These are phyloP conservation scores for Poa annua DNA, from an alignment of 176 grass and related monocot genomes.

Conservation along the genomic window DNA sequence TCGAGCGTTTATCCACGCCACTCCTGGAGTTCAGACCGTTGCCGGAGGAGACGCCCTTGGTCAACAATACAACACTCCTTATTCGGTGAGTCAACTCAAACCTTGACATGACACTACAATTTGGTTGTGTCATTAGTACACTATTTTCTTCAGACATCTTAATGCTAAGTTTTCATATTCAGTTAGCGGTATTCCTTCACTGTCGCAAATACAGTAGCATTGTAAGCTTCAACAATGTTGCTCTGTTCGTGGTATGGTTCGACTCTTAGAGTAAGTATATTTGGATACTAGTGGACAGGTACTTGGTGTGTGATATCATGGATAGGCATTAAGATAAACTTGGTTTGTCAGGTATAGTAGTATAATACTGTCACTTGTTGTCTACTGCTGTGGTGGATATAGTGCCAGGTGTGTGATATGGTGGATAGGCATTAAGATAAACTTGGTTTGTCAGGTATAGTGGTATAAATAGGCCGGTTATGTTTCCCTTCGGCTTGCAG, in stretches of 20 bases:
- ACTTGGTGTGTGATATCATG: too few relatives aligned
- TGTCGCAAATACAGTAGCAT: too few relatives aligned
- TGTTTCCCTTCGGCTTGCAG: neutral
- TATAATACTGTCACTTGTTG: neutral
- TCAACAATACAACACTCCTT: slow-evolving; percentile 73
- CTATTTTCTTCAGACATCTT: neutral
- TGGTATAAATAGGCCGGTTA: neutral
- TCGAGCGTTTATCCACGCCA: slow-evolving; percentile 73
- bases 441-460: neutral
- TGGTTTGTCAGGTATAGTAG: neutral
- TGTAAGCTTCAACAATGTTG: too few relatives aligned
- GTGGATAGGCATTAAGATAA: neutral
- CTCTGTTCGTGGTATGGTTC: too few relatives aligned
- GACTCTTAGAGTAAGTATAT: too few relatives aligned
- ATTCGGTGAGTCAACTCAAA: slow-evolving; percentile 61
- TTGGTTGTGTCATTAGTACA: neutral
- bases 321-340: neutral
- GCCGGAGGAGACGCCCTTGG: slow-evolving; percentile 74
- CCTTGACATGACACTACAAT: neutral
- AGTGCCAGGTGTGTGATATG: too few relatives aligned
- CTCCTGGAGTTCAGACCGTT: slow-evolving; percentile 74
- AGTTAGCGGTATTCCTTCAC: neutral
- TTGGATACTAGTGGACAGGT: too few relatives aligned
- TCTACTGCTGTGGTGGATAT: too few relatives aligned
- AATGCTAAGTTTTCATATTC: neutral